Conservation (phyloP, 176 grass and related monocot species). For the Calamus simplicifolius region DNA sequence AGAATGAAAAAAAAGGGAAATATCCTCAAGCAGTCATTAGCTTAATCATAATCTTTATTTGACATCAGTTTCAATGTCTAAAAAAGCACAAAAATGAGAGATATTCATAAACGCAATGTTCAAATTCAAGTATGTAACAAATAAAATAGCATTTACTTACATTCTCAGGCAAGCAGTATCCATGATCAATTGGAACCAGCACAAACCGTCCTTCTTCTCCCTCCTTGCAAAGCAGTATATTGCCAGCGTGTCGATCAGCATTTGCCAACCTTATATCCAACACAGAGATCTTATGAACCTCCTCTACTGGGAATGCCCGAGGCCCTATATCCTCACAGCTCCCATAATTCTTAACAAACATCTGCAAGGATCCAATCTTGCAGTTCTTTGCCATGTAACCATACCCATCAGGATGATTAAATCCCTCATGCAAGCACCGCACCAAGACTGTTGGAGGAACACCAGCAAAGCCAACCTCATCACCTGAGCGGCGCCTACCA, state of each 20-base stretch:
- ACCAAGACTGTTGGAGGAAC: conserved; percentile 68
- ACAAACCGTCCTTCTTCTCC: conserved; percentile 18
- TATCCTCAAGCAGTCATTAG: no score
- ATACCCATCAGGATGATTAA: neutral
- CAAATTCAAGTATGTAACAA: neutral
- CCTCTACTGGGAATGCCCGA: conserved; percentile 44
- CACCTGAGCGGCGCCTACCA: conserved; percentile 2
- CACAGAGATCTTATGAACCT: conserved; percentile 73
- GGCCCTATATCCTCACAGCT: conserved; percentile 67
- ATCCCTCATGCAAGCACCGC: conserved; percentile 33
- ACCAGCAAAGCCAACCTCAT: conserved; percentile 45
- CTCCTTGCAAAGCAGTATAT: conserved; percentile 51
- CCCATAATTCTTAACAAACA: conserved; percentile 59
- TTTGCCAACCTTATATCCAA: conserved; percentile 81
- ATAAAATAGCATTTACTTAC: conserved; percentile 25
- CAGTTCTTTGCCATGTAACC: conserved; percentile 13
- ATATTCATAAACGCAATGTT: neutral
- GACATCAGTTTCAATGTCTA: no score
- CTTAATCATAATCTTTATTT: no score
- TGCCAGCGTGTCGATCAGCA: conserved; percentile 74
- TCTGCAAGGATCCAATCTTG: conserved; percentile 78
- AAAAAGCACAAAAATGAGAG: no score
- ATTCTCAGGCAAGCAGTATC: conserved; percentile 82
- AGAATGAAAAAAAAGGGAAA: no score
- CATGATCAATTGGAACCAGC: conserved; percentile 82